These are phyloP conservation scores for Colletotrichum eleusines DNA, from an alignment of 2,329 filamentous ascomycete species.

Conservation along the genomic window DNA sequence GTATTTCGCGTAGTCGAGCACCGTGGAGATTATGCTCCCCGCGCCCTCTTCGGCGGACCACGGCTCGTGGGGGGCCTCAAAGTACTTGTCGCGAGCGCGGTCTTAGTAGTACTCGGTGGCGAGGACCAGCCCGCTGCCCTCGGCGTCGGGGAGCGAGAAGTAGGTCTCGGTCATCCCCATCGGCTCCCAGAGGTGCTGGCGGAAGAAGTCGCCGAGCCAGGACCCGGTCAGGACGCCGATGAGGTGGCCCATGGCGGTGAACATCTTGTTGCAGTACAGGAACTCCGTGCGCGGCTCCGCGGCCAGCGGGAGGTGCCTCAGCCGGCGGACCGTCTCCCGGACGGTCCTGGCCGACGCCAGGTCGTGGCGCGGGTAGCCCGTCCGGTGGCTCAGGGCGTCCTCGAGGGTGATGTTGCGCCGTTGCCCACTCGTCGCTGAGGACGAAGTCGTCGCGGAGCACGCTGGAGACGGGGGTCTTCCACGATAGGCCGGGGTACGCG, in stretches of 20 bases:
- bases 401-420: conserved; percentile 64
- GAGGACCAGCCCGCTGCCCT: conserved; percentile 47
- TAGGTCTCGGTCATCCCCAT: conserved; percentile 61
- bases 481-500: conserved; percentile 54
- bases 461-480: conserved; percentile 59
- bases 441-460: conserved; percentile 66
- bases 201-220: conserved; percentile 56
- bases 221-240: conserved; percentile 57
- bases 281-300: conserved; percentile 58
- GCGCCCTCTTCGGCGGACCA: conserved; percentile 54
- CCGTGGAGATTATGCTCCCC: conserved; percentile 56
- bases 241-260: conserved; percentile 57
- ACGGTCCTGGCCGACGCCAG: conserved; percentile 46
- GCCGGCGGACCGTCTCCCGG: conserved; percentile 54
- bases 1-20: conserved; percentile 54
- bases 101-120: conserved; percentile 59
- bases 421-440: conserved; percentile 59
- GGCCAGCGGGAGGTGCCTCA: conserved; percentile 59
- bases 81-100: conserved; percentile 44
- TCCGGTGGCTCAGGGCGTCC: conserved; percentile 66
- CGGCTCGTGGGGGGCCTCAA: conserved; percentile 46
- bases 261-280: conserved; percentile 66
- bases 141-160: conserved; percentile 47
- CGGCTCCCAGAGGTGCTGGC: conserved; percentile 57
- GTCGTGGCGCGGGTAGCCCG: conserved; percentile 61